Percentiles rank a stretch among this genome's conserved stretches.
Conservation (phyloP, 2,329 filamentous ascomycete species). For the Neofusicoccum laricinum region DNA sequence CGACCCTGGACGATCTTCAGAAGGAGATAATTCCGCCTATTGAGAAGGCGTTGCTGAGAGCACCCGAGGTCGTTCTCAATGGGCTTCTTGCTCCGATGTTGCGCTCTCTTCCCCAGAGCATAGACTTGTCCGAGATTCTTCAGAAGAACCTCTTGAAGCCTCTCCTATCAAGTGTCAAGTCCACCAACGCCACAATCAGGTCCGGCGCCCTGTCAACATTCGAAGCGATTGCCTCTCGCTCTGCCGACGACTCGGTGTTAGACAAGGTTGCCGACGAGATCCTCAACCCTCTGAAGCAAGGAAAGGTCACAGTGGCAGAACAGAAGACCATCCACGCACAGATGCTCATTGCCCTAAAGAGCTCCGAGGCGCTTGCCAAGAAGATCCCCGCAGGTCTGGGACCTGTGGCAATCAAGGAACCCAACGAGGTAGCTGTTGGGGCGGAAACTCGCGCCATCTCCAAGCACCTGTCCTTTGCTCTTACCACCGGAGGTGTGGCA, state of each 20-base stretch:
- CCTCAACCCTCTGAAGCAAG: constrained; percentile 71
- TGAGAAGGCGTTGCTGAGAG: constrained; percentile 83
- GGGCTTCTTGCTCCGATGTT: constrained; percentile 75
- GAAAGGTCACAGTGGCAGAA: constrained; percentile 81
- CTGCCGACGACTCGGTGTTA: constrained; percentile 57
- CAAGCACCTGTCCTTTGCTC: constrained; percentile 60
- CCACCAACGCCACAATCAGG: constrained; percentile 76
- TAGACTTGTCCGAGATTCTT: constrained; percentile 77
- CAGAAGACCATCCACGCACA: constrained; percentile 81
- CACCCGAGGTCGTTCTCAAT: constrained; percentile 84
- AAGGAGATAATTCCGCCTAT: constrained; percentile 75
- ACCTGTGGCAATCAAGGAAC: constrained; percentile 73
- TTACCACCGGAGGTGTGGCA: constrained; percentile 60
- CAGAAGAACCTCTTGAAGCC: constrained; percentile 76
- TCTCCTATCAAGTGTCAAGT: constrained; percentile 85
- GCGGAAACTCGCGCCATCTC: constrained; percentile 72
- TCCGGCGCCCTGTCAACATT: constrained; percentile 75
- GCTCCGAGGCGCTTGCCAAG: constrained; percentile 60
- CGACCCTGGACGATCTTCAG: constrained; percentile 69
- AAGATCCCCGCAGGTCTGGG: constrained; percentile 67
- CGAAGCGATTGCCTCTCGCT: constrained; percentile 62
- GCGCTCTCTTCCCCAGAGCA: constrained; percentile 61
- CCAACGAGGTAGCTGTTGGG: constrained; percentile 77
- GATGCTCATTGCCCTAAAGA: constrained; percentile 66
- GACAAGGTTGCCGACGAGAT: constrained; percentile 75